A percentile compares a stretch with the other conserved stretches of the same genome.
phyloP scores from a whole-genome alignment of 2,329 filamentous ascomycete species.

The Colletotrichum costaricense region DNA sequence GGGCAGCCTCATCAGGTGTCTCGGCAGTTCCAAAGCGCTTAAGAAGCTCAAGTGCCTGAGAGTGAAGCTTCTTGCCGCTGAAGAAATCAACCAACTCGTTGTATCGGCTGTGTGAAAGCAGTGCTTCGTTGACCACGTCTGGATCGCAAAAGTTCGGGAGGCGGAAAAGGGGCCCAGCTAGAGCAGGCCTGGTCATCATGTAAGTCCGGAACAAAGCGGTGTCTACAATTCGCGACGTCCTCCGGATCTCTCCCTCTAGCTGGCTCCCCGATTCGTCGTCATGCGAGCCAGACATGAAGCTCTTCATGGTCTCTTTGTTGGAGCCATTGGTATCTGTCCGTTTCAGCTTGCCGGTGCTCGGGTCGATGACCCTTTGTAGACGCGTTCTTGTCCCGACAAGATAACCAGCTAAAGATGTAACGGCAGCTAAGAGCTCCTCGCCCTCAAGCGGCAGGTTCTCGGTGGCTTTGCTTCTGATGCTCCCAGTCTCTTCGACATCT shows the following conservation, averaged over 20 bases:
- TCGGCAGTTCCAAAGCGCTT: slow-evolving; percentile 79
- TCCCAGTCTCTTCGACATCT: slow-evolving; percentile 67
- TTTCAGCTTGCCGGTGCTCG: slow-evolving; percentile 71
- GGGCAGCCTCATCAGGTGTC: slow-evolving; percentile 61
- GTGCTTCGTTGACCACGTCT: slow-evolving; percentile 90
- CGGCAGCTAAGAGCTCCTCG: slow-evolving; percentile 85
- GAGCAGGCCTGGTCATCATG: slow-evolving; percentile 88
- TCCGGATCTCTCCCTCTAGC: slow-evolving; percentile 77
- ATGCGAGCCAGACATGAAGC: slow-evolving; percentile 60
- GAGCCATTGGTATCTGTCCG: slow-evolving; percentile 55
- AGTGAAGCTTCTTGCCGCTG: slow-evolving; percentile 93
- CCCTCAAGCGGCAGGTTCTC: slow-evolving; percentile 74
- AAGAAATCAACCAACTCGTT: slow-evolving; percentile 98
- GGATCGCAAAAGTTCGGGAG: slow-evolving; percentile 98
- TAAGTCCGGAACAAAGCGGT: slow-evolving; percentile 94
- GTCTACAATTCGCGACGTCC: slow-evolving; percentile 87
- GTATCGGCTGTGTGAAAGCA: slow-evolving; percentile 89
- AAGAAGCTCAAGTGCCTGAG: slow-evolving; percentile 85
- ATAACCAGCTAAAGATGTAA: slow-evolving; percentile 86
- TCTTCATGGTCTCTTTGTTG: slow-evolving; percentile 64
- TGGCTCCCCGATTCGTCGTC: slow-evolving; percentile 64
- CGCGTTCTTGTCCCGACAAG: slow-evolving; percentile 84
- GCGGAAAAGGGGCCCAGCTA: slow-evolving; percentile 91
- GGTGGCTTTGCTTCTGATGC: slow-evolving; percentile 56
- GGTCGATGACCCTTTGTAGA: slow-evolving; percentile 71